Evolutionary conservation across 2,329 filamentous ascomycete genomes (phyloP).

Genomic region (Nothophaeocryptopus gaeumannii): DNA sequence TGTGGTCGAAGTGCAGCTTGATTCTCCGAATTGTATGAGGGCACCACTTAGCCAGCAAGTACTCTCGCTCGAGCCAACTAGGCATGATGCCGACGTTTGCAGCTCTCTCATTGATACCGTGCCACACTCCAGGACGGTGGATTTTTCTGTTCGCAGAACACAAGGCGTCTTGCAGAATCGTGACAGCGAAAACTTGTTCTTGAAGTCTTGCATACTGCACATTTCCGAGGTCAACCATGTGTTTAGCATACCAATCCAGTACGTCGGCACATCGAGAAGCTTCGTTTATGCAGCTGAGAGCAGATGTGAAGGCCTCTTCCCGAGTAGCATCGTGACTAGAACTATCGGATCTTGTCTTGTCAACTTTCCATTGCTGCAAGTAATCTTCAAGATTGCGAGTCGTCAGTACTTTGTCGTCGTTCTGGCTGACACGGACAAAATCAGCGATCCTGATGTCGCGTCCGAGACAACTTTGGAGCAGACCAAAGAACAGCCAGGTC

Average conservation of each 20-base stretch:
- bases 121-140: background rate
- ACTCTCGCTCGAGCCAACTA: background rate
- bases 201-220: background rate
- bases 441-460: too few relatives aligned
- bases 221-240: too few relatives aligned
- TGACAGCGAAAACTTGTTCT: background rate
- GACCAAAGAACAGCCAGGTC: background rate
- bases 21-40: background rate
- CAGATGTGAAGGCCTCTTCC: background rate
- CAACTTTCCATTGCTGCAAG: background rate
- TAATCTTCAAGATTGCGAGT: background rate
- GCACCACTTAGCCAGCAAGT: background rate
- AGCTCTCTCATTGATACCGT: background rate
- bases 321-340: background rate
- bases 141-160: background rate
- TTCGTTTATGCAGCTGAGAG: background rate
- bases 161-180: background rate
- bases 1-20: background rate
- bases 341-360: background rate
- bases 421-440: too few relatives aligned
- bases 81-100: background rate
- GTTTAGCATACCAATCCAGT: background rate
- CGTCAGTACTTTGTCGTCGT: background rate
- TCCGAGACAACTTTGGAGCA: background rate
- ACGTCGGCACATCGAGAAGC: background rate